These are phyloP conservation scores for Yamadazyma kanchanaburiensis DNA, from an alignment of 1,139 yeast species.

Conservation along the genomic window DNA sequence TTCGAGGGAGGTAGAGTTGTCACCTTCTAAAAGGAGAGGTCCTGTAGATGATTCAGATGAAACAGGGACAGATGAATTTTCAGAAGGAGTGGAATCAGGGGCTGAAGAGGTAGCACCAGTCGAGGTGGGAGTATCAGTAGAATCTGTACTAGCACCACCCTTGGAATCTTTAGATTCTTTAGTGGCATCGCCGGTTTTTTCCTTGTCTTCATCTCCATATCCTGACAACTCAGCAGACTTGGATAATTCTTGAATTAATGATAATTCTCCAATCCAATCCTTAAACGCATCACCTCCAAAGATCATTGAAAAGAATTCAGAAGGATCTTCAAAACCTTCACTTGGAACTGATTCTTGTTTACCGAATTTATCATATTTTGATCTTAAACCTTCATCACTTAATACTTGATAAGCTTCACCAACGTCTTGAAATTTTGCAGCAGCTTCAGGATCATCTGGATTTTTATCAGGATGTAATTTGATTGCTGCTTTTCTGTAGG, in stretches of 20 bases:
- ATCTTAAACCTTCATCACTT: constrained; percentile 69
- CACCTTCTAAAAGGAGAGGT: no score
- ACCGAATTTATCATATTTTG: constrained; percentile 72
- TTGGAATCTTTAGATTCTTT: constrained; percentile 1
- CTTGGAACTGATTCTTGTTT: constrained; percentile 79
- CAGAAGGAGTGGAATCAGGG: neutral
- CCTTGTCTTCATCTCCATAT: constrained; percentile 18
- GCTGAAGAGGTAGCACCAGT: neutral
- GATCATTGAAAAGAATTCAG: constrained; percentile 69
- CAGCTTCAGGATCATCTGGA: constrained; percentile 82
- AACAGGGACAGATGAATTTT: neutral
- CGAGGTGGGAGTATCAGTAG: neutral
- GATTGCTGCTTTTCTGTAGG: constrained; percentile 87
- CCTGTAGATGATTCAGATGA: constrained; percentile 8
- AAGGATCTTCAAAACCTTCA: constrained; percentile 87
- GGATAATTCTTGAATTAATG: constrained; percentile 56
- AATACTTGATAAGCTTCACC: constrained; percentile 85
- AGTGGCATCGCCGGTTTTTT: constrained; percentile 4
- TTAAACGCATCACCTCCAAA: constrained; percentile 87
- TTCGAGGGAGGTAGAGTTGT: constrained; percentile 17
- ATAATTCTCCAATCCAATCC: constrained; percentile 76
- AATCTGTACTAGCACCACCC: neutral
- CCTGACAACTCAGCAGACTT: constrained; percentile 55
- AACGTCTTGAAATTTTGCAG: constrained; percentile 61
- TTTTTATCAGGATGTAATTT: constrained; percentile 93